Evolutionary conservation across 2,329 filamentous ascomycete genomes (phyloP).

Genomic region (Fusarium tanahbumbuense): DNA sequence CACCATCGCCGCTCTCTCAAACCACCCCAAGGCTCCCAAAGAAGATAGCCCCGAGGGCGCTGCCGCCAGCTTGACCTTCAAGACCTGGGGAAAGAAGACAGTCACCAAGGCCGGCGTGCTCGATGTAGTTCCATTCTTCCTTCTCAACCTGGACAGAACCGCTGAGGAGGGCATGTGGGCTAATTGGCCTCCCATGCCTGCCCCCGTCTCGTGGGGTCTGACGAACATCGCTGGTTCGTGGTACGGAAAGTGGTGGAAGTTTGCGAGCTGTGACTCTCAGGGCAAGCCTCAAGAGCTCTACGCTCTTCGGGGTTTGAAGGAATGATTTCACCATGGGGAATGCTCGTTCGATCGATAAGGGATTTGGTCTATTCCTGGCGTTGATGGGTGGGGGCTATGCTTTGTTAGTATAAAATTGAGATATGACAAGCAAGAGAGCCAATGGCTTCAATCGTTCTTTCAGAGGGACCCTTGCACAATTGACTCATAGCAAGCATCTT

Average conservation of each 20-base stretch:
- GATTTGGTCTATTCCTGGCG: neutral
- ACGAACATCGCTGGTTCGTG: slow-evolving; percentile 68
- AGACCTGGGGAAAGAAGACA: slow-evolving; percentile 71
- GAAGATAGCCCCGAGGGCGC: slow-evolving; percentile 58
- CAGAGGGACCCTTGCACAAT: accelerated
- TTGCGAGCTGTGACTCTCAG: slow-evolving; percentile 68
- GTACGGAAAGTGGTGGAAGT: slow-evolving; percentile 71
- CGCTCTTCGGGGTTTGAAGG: slow-evolving; percentile 53
- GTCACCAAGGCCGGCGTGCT: slow-evolving; percentile 69
- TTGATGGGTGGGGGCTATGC: slow-evolving; percentile 3
- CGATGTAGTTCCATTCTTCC: slow-evolving; percentile 73
- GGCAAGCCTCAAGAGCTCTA: slow-evolving; percentile 66
- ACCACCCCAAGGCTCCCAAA: slow-evolving; percentile 63
- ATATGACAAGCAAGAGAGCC: neutral
- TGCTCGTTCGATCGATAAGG: neutral
- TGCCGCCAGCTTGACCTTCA: slow-evolving; percentile 63
- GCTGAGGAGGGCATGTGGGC: slow-evolving; percentile 70
- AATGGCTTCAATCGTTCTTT: neutral
- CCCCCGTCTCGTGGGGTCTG: slow-evolving; percentile 68
- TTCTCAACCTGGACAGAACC: slow-evolving; percentile 70
- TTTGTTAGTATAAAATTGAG: slow-evolving; percentile 1
- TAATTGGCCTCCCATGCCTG: slow-evolving; percentile 74
- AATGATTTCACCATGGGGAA: neutral
- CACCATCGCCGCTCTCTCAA: slow-evolving; percentile 62
- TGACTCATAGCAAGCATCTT: no score